Evolutionary conservation across 164 flowering plant species (phyloP).

Genomic region (Piper betle): DNA sequence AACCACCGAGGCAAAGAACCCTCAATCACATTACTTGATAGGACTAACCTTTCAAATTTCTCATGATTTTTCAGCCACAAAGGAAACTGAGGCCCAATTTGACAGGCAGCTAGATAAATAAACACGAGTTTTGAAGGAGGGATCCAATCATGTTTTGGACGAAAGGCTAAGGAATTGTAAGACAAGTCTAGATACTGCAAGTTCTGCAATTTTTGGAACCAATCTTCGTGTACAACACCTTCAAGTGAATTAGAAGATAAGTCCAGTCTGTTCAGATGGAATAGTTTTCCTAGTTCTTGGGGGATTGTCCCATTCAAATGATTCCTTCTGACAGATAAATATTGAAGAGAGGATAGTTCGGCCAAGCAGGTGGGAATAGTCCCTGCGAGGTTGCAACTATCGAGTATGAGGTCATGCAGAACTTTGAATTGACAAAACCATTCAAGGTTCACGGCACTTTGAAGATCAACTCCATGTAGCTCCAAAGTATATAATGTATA

Average conservation of each 20-base stretch:
- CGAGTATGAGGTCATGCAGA: background rate
- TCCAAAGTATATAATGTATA: too few species aligned
- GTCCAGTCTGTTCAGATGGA: background rate
- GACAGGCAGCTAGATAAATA: background rate
- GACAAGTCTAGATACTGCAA: background rate
- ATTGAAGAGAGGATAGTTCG: background rate
- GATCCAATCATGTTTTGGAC: background rate
- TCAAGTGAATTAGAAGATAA: background rate
- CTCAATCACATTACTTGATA: too few species aligned
- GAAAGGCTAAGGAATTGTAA: background rate
- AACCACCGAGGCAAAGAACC: too few species aligned
- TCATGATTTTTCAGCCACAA: background rate
- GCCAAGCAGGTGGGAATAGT: background rate
- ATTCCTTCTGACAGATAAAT: background rate
- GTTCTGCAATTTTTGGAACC: background rate
- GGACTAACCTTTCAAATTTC: too few species aligned
- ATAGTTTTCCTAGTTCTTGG: background rate
- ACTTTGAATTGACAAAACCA: background rate
- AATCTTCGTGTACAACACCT: background rate
- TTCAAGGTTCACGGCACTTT: background rate
- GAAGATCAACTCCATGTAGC: too few species aligned
- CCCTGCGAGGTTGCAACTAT: background rate
- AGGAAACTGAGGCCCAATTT: slow-evolving; percentile 1
- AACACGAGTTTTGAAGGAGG: background rate
- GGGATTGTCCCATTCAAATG: background rate